Percentiles rank a stretch among this genome's conserved stretches.
phyloP scores from a whole-genome alignment of 2,329 filamentous ascomycete species.

The Plectosphaerella sp. region DNA sequence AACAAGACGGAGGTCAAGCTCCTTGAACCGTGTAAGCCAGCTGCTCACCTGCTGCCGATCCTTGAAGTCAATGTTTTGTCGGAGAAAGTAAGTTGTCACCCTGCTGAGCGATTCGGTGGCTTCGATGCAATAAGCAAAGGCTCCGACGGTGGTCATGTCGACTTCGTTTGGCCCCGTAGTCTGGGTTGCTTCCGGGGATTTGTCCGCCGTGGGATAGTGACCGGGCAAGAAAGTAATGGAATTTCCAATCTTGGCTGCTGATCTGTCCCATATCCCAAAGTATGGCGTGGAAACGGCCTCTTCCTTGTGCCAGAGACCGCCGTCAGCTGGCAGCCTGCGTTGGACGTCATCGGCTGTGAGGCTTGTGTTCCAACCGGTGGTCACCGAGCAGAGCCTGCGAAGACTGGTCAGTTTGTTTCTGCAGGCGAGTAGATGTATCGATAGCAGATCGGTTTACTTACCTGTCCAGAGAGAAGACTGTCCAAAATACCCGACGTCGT shows the following conservation, averaged over 20 bases:
- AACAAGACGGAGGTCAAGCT: slow-evolving; percentile 39
- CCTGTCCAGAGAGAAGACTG: slow-evolving; percentile 25
- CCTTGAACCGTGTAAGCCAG: slow-evolving; percentile 43
- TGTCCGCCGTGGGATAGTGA: slow-evolving; percentile 20
- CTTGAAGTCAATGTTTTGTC: slow-evolving; percentile 33
- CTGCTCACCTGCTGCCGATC: slow-evolving; percentile 33
- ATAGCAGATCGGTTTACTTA: slow-evolving; percentile 4
- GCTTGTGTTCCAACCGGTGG: slow-evolving; percentile 26
- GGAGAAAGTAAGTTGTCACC: slow-evolving; percentile 39
- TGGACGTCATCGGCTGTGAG: slow-evolving; percentile 25
- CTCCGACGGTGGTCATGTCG: slow-evolving; percentile 33
- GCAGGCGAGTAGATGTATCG: rapidly evolving
- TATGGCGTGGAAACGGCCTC: slow-evolving; percentile 34
- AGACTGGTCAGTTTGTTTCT: not conserved
- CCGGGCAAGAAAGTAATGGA: slow-evolving; percentile 31
- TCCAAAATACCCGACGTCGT: slow-evolving; percentile 26
- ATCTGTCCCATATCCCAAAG: slow-evolving; percentile 40
- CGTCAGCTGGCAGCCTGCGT: slow-evolving; percentile 28
- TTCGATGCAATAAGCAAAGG: slow-evolving; percentile 42
- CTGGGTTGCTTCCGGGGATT: slow-evolving; percentile 9
- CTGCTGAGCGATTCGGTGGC: slow-evolving; percentile 40
- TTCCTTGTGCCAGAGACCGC: slow-evolving; percentile 33
- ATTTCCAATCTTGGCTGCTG: slow-evolving; percentile 30
- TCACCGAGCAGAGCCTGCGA: slow-evolving; percentile 17
- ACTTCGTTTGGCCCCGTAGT: slow-evolving; percentile 9